A percentile compares a stretch with the other conserved stretches of the same genome.
phyloP scores from a whole-genome alignment of 768 basidiomycete genomes.

The Suillus decipiens region DNA sequence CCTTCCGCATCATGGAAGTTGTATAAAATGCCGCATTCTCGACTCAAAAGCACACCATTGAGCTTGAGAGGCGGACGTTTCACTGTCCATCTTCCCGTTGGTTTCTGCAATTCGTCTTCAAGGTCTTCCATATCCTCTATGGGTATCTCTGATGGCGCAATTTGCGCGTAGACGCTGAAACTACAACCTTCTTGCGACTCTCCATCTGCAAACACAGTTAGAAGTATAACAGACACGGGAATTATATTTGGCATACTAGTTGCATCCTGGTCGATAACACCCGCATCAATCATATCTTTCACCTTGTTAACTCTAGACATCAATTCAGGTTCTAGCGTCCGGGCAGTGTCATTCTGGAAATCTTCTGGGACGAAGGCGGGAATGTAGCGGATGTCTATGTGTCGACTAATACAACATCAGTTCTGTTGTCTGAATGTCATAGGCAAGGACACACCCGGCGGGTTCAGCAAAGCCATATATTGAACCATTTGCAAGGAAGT shows the following conservation, averaged over 20 bases:
- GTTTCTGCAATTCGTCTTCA: constrained; percentile 72
- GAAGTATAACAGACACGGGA: neutral
- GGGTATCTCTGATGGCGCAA: constrained; percentile 56
- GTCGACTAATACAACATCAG: constrained; percentile 38
- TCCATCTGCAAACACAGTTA: constrained; percentile 40
- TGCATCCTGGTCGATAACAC: constrained; percentile 57
- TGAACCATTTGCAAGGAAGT: constrained; percentile 71
- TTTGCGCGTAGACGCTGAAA: constrained; percentile 66
- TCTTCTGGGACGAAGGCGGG: constrained; percentile 64
- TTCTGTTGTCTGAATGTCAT: neutral
- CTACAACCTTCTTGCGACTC: constrained; percentile 53
- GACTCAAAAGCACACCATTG: constrained; percentile 71
- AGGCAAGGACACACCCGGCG: constrained; percentile 46
- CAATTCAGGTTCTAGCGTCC: constrained; percentile 61
- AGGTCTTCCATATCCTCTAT: constrained; percentile 62
- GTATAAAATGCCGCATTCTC: constrained; percentile 76
- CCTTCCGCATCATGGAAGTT: constrained; percentile 68
- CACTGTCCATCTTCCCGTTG: constrained; percentile 69
- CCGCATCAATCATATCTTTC: constrained; percentile 64
- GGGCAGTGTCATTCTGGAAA: constrained; percentile 58
- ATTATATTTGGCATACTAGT: constrained; percentile 27
- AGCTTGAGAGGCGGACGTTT: constrained; percentile 56
- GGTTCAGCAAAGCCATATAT: constrained; percentile 76
- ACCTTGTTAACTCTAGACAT: constrained; percentile 57
- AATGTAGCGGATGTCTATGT: constrained; percentile 65